Conservation (phyloP, 2,329 filamentous ascomycete species). For the Phialophora expanda region DNA sequence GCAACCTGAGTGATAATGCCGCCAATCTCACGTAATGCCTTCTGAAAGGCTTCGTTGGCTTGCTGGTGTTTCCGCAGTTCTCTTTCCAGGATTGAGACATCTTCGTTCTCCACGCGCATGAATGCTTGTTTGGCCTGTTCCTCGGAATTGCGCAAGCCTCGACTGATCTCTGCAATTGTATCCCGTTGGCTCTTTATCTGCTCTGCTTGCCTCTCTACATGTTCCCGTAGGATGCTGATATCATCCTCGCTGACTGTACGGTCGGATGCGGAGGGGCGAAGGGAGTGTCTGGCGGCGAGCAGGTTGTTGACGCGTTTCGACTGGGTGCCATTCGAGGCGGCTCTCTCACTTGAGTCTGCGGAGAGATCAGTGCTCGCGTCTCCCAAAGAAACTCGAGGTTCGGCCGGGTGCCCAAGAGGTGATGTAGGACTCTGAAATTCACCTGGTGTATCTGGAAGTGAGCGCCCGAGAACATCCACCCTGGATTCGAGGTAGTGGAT, state of each 20-base stretch:
- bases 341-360: conserved; percentile 46
- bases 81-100: conserved; percentile 85
- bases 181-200: conserved; percentile 86
- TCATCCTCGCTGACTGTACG: conserved; percentile 76
- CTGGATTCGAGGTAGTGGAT: conserved; percentile 83
- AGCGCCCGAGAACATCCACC: conserved; percentile 65
- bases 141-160: conserved; percentile 84
- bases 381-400: conserved; percentile 42
- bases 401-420: conserved; percentile 64
- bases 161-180: conserved; percentile 82
- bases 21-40: conserved; percentile 92
- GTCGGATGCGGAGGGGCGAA: conserved; percentile 53
- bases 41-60: conserved; percentile 98
- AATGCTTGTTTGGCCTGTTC: conserved; percentile 82
- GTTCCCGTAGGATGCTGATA: conserved; percentile 82
- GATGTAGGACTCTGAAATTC: conserved; percentile 66
- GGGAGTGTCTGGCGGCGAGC: conserved; percentile 43
- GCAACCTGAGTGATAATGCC: conserved; percentile 97
- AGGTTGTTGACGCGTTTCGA: conserved; percentile 47
- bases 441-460: conserved; percentile 80
- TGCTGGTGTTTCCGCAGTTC: conserved; percentile 97
- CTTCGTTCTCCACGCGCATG: conserved; percentile 80
- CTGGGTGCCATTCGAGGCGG: conserved; percentile 39
- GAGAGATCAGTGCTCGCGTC: conserved; percentile 43
- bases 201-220: conserved; percentile 91